Conservation (phyloP, 345 rosid species). For the Eucalyptus urophylla region DNA sequence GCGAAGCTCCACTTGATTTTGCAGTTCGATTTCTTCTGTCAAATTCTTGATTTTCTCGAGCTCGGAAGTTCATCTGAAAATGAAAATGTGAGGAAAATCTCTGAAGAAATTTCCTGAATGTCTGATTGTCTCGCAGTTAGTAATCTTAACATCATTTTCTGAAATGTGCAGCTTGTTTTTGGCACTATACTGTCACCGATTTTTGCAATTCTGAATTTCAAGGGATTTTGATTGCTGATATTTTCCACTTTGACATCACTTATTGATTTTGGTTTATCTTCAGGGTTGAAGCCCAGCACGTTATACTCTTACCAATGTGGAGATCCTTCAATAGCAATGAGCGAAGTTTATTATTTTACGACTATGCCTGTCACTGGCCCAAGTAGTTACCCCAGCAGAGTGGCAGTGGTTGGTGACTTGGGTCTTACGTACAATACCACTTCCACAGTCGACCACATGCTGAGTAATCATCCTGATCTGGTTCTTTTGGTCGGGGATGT, state of each 20-base stretch:
- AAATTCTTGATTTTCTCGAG: background rate
- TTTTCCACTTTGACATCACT: background rate
- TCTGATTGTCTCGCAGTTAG: background rate
- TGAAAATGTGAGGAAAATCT: background rate
- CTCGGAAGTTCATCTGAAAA: background rate
- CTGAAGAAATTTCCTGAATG: background rate
- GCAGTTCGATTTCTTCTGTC: background rate
- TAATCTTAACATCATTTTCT: background rate
- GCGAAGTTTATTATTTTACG: constrained; percentile 30
- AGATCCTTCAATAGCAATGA: constrained; percentile 58
- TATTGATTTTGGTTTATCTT: background rate
- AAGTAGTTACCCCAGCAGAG: constrained; percentile 46
- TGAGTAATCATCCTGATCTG: constrained; percentile 74
- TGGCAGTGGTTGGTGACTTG: constrained; percentile 67
- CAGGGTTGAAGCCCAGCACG: constrained; percentile 59
- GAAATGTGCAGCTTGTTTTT: background rate
- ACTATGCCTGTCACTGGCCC: constrained; percentile 63
- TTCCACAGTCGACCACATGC: constrained; percentile 39
- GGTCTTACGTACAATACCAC: constrained; percentile 85
- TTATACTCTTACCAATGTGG: constrained; percentile 60
- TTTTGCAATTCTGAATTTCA: background rate
- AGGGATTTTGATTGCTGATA: background rate
- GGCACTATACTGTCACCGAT: background rate
- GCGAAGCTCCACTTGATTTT: background rate
- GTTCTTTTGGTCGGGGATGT: constrained; percentile 69